Conservation (phyloP, 2,329 filamentous ascomycete genomes). For the Pleoardoris graminearum region DNA sequence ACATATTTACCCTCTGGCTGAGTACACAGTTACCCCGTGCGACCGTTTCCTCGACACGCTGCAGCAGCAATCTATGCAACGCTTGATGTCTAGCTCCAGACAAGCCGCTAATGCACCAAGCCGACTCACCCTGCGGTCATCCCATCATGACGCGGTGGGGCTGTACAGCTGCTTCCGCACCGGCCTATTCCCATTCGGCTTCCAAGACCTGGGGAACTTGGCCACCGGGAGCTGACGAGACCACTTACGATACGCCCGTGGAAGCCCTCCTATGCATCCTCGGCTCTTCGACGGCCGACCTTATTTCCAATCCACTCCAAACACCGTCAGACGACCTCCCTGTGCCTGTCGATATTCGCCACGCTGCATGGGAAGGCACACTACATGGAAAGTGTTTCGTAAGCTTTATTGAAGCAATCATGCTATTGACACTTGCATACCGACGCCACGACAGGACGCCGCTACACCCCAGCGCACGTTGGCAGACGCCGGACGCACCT, state of each 20-base stretch:
- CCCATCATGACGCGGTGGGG: slow-evolving; percentile 15
- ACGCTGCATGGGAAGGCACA: slow-evolving; percentile 14
- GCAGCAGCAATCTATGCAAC: slow-evolving; percentile 15
- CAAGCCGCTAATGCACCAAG: slow-evolving; percentile 29
- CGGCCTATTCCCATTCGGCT: slow-evolving; percentile 25
- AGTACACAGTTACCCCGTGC: slow-evolving; percentile 1
- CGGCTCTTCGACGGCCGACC: slow-evolving; percentile 10
- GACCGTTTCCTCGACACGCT: slow-evolving; percentile 3
- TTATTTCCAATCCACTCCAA: slow-evolving; percentile 7
- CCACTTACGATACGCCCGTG: slow-evolving; percentile 13
- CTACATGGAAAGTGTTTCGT: neutral
- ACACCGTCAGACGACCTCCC: slow-evolving; percentile 17
- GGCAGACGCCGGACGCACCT: slow-evolving; percentile 11
- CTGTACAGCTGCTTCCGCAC: slow-evolving; percentile 14
- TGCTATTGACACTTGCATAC: slow-evolving; percentile 11
- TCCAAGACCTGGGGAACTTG: slow-evolving; percentile 23
- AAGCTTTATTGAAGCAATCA: slow-evolving; percentile 14
- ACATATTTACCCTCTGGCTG: slow-evolving; percentile 1
- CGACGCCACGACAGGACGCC: slow-evolving; percentile 1
- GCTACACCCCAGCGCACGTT: slow-evolving; percentile 18
- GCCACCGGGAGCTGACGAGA: slow-evolving; percentile 9
- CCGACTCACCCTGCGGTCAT: slow-evolving; percentile 16
- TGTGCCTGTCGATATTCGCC: slow-evolving; percentile 20
- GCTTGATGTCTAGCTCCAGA: slow-evolving; percentile 21
- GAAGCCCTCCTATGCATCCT: slow-evolving; percentile 13